Conservation (phyloP, 2,329 filamentous ascomycete genomes). For the Fusarium sp. region DNA sequence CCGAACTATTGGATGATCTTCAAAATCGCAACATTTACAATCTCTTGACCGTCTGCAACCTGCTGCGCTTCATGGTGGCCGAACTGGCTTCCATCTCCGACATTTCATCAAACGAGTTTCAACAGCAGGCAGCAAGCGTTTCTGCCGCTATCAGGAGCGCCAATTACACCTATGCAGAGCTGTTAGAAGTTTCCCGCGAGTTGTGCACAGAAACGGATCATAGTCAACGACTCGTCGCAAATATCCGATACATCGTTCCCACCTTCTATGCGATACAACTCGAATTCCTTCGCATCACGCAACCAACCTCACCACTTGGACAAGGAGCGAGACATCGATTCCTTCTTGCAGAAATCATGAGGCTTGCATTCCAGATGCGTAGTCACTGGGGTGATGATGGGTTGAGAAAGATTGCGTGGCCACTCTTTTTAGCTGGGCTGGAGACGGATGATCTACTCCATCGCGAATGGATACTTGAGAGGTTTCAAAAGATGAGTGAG, state of each 20-base stretch:
- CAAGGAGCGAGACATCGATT: background rate
- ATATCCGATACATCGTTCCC: constrained; percentile 51
- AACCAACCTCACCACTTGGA: background rate
- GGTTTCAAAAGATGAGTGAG: constrained; percentile 45
- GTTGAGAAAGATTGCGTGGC: constrained; percentile 49
- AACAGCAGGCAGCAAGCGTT: background rate
- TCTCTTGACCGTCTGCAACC: constrained; percentile 46
- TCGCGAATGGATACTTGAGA: constrained; percentile 49
- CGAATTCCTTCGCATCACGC: constrained; percentile 32
- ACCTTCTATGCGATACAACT: constrained; percentile 50
- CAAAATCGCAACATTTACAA: constrained; percentile 50
- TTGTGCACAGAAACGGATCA: constrained; percentile 39
- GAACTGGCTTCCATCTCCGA: constrained; percentile 35
- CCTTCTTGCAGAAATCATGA: constrained; percentile 31
- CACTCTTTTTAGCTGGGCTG: constrained; percentile 50
- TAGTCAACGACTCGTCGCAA: constrained; percentile 47
- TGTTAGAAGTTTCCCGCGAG: constrained; percentile 42
- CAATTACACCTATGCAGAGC: constrained; percentile 36
- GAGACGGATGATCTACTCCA: constrained; percentile 50
- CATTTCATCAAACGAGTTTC: background rate
- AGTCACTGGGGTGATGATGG: constrained; percentile 48
- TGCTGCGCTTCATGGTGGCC: constrained; percentile 49
- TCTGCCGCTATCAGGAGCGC: constrained; percentile 31
- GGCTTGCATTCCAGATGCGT: constrained; percentile 48
- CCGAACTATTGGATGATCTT: constrained; percentile 50